Percentiles rank a stretch among this genome's conserved stretches.
phyloP scores from a whole-genome alignment of 2,329 filamentous ascomycete species.

The Fusarium sp. region DNA sequence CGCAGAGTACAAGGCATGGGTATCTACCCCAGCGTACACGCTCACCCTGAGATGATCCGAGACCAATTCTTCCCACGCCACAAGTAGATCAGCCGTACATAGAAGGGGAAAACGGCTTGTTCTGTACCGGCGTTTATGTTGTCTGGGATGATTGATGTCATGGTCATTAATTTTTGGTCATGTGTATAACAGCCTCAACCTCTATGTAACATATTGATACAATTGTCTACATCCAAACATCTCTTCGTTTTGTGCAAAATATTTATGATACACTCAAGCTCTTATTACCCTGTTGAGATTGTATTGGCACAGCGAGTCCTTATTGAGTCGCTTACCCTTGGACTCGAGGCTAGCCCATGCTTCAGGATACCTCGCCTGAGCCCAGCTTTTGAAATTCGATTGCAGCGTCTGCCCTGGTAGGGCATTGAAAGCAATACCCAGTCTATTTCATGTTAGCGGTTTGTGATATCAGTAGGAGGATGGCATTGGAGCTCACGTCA shows the following conservation, averaged over 20 bases:
- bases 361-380: slow-evolving; percentile 70
- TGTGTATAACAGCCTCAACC: slow-evolving; percentile 50
- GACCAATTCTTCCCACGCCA: slow-evolving; percentile 46
- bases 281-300: slow-evolving; percentile 59
- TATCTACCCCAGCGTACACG: slow-evolving; percentile 89
- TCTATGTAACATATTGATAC: slow-evolving; percentile 49
- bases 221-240: slow-evolving; percentile 41
- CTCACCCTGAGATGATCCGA: slow-evolving; percentile 82
- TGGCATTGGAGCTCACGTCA: slow-evolving; percentile 70
- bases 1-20: slow-evolving; percentile 88
- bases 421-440: slow-evolving; percentile 81
- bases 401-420: slow-evolving; percentile 73
- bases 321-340: slow-evolving; percentile 57
- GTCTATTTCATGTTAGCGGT: slow-evolving; percentile 55
- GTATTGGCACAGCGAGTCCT: slow-evolving; percentile 58
- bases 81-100: slow-evolving; percentile 16
- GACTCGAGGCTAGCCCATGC: slow-evolving; percentile 74
- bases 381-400: slow-evolving; percentile 78
- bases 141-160: slow-evolving; percentile 36
- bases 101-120: slow-evolving; percentile 1
- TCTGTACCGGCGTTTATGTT: slow-evolving; percentile 18
- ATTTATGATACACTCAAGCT: slow-evolving; percentile 53
- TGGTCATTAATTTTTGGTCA: slow-evolving; percentile 41
- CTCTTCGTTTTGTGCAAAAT: slow-evolving; percentile 23
- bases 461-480: not conserved